phyloP scores from a whole-genome alignment of 108 stramenopile genomes.

The Fragilariopsis cylindrus region DNA sequence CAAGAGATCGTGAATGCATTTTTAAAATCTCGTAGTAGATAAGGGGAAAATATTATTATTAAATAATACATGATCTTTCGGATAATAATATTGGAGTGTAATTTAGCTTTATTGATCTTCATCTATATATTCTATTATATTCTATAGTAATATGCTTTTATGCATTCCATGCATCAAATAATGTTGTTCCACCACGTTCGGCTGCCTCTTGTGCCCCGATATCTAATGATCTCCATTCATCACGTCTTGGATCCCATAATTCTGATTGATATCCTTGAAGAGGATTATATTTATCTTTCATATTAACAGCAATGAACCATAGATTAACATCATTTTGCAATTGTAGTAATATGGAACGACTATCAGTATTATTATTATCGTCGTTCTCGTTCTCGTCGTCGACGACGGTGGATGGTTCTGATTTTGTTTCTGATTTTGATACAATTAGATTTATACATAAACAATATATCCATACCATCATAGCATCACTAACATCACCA shows the following conservation, averaged over 20 bases:
- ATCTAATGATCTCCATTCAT: conserved; percentile 60
- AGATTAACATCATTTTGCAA: no score
- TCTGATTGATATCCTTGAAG: conserved; percentile 51
- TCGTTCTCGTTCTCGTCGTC: no score
- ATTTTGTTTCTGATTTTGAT: background rate
- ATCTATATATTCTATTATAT: background rate
- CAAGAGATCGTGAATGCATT: no score
- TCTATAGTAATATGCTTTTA: conserved; percentile 15
- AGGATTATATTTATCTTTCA: conserved; percentile 47
- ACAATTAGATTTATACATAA: conserved; percentile 42
- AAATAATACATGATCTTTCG: no score
- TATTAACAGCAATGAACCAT: conserved; percentile 49
- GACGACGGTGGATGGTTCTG: background rate
- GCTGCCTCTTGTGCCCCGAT: conserved; percentile 63
- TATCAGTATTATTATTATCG: no score
- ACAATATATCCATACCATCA: conserved; percentile 70
- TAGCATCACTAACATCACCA: conserved; percentile 64
- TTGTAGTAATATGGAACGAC: no score
- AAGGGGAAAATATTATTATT: no score
- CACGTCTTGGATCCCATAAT: conserved; percentile 55
- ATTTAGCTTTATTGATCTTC: no score
- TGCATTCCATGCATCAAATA: conserved; percentile 61
- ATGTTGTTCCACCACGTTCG: conserved; percentile 52
- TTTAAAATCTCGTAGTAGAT: no score
- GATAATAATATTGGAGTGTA: no score